A percentile compares a stretch with the other conserved stretches of the same genome.
phyloP scores from a whole-genome alignment of 805 yeast genomes.

The Myxozyma sirexii region DNA sequence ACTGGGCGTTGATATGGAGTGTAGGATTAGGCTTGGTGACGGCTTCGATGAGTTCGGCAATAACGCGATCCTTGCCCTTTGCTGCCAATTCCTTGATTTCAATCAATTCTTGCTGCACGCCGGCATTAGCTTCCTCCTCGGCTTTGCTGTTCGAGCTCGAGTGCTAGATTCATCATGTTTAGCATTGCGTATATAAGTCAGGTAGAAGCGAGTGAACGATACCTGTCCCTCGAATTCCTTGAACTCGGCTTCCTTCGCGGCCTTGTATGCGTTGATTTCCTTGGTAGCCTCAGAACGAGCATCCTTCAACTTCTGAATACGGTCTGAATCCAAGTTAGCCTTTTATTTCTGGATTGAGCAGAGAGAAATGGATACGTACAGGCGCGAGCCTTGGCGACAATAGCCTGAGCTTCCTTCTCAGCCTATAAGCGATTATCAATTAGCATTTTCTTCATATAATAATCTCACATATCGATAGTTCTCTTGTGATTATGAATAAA shows the following conservation, averaged over 20 bases:
- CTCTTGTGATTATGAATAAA: no score
- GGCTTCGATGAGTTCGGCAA: slow-evolving; percentile 75
- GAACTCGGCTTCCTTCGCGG: slow-evolving; percentile 80
- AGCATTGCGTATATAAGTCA: background rate
- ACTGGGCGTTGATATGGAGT: slow-evolving; percentile 73
- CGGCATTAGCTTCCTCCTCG: slow-evolving; percentile 75
- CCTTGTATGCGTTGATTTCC: slow-evolving; percentile 85
- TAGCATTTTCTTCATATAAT: background rate
- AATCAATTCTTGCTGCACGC: slow-evolving; percentile 69
- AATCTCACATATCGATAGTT: no score
- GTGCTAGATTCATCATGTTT: slow-evolving; percentile 47
- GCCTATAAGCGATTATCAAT: slow-evolving; percentile 52
- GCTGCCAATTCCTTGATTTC: slow-evolving; percentile 66
- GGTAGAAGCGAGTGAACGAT: slow-evolving; percentile 24
- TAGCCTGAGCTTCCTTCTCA: slow-evolving; percentile 96
- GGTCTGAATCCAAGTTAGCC: slow-evolving; percentile 49
- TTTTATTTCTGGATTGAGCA: background rate
- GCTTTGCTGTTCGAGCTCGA: slow-evolving; percentile 74
- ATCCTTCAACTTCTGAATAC: slow-evolving; percentile 85
- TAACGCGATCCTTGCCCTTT: slow-evolving; percentile 66
- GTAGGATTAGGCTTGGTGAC: slow-evolving; percentile 79
- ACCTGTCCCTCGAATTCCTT: slow-evolving; percentile 65
- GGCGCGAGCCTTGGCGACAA: slow-evolving; percentile 89
- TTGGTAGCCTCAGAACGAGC: slow-evolving; percentile 90
- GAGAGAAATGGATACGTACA: slow-evolving; percentile 50